Base-by-base conservation (phyloP, 306 rosid species). In the Carpinus viminea region DNA sequence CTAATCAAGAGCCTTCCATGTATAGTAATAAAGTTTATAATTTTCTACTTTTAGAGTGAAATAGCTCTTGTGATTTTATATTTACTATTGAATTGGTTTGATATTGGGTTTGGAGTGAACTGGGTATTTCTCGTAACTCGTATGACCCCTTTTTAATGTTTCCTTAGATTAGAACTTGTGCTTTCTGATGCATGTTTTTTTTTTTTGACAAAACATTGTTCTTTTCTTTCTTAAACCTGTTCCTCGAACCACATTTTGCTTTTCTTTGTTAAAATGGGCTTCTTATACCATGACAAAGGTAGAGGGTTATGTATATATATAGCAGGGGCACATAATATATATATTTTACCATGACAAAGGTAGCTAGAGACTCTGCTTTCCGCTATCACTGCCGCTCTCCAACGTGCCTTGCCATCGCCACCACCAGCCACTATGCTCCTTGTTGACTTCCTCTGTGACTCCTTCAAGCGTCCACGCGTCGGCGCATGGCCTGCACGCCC, bases 181-280 rank as follows among this genome's bases (percentile, higher is more conserved):
- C 18, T 4, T 7, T 66, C 28, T 38, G 3, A 36, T 17, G 24
- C 4, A 31, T 31, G 34, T 31, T 17, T 12, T 1, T 8, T 4
- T 38, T 11, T 10, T 5, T 26, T 10, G 11, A 2, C 24, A 15
- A 34, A 15, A 34, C 8, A 26, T 12, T 28, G 3, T 3, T 26
- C 26, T 24, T 2, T 31, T 31, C 34, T 31, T 31, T 56, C 62
- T 56, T 56, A 1, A 56, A 56, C 62, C 62, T 8, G 2, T 64
- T 34, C 41, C 57, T 52, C 13, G 41, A 47, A 47, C 11, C 57
- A 74, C 72, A n/a, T 55, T 66, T 66, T 65, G 9, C 10, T 80
- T 76, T 80, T 13, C 21, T 53, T 76, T 38, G 45, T n/a, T 65
- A 54, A 54, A 46, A 56, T 57, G 64, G 47, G 36, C 68, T 77